A percentile compares a stretch with the other conserved stretches of the same genome.
phyloP scores from a whole-genome alignment of 1,284 basidiomycete genomes.

The Ganoderma multipileum region DNA sequence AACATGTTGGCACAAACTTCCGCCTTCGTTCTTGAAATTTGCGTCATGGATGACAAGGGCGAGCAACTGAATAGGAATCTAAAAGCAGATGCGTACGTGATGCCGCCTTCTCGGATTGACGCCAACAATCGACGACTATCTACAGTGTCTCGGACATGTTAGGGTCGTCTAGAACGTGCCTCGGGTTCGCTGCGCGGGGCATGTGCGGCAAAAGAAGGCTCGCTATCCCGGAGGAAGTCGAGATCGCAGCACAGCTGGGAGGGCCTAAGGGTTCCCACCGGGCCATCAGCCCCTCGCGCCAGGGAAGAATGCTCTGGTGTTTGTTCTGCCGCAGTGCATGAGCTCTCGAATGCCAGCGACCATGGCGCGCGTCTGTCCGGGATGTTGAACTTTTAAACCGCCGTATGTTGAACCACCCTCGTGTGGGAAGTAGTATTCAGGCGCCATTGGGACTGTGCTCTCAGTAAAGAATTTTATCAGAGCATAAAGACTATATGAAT shows the following conservation, averaged over 20 bases:
- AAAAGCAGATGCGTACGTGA: conserved; percentile 29
- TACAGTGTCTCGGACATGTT: not conserved
- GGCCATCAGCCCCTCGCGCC: not conserved
- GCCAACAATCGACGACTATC: conserved; percentile 18
- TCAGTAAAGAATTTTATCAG: not conserved
- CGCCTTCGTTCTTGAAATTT: not conserved
- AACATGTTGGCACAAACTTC: not conserved
- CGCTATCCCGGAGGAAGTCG: conserved; percentile 1
- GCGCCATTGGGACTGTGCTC: not conserved
- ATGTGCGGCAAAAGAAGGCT: conserved; percentile 1
- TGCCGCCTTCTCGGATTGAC: conserved; percentile 13
- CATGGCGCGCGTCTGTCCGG: not conserved
- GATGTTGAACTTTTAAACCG: not conserved
- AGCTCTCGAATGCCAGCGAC: not conserved
- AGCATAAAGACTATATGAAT: not conserved
- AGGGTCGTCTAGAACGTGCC: not conserved
- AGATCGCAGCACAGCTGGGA: conserved; percentile 23
- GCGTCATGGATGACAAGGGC: not conserved
- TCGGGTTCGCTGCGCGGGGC: conserved; percentile 7
- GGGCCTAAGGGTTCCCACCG: not conserved
- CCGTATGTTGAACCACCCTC: not conserved
- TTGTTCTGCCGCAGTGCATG: not conserved
- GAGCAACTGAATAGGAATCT: conserved; percentile 1
- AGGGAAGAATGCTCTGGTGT: not conserved
- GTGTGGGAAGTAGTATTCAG: not conserved